Evolutionary conservation across 768 basidiomycete species (phyloP).

Genomic region (Arthromyces matolae): DNA sequence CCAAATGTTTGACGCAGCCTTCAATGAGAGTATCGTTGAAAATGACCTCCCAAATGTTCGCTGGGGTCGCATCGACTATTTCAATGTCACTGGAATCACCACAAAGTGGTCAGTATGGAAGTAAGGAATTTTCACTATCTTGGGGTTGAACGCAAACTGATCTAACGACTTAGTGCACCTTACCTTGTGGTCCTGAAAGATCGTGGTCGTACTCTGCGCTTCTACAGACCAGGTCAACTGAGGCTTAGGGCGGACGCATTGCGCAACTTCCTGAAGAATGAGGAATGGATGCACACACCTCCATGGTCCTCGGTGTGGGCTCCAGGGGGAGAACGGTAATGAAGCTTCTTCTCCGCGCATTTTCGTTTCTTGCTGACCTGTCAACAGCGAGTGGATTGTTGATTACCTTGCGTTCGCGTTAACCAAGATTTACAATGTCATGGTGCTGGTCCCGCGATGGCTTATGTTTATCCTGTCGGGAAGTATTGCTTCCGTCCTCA

Average conservation of each 20-base stretch:
- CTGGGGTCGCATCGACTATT: slow-evolving; percentile 86
- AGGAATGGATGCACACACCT: slow-evolving; percentile 57
- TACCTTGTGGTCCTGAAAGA: slow-evolving; percentile 67
- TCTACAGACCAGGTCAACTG: slow-evolving; percentile 65
- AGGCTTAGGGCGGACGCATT: slow-evolving; percentile 57
- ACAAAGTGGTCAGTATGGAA: slow-evolving; percentile 86
- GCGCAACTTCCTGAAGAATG: slow-evolving; percentile 61
- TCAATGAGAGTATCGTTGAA: slow-evolving; percentile 54
- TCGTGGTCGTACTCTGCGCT: slow-evolving; percentile 76
- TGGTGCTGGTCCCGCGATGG: slow-evolving; percentile 66
- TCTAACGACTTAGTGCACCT: slow-evolving; percentile 56
- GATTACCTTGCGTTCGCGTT: slow-evolving; percentile 50
- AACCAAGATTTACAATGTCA: slow-evolving; percentile 48
- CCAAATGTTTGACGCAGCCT: slow-evolving; percentile 70
- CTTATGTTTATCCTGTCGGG: slow-evolving; percentile 65
- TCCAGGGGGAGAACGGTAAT: slow-evolving; percentile 74
- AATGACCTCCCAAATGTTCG: slow-evolving; percentile 68
- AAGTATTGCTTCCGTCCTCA: slow-evolving; percentile 57
- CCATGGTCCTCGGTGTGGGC: slow-evolving; percentile 69
- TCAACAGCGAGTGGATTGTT: slow-evolving; percentile 62
- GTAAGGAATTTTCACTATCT: slow-evolving; percentile 40
- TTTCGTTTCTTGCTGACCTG: not conserved
- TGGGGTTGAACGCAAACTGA: not conserved
- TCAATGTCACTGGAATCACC: slow-evolving; percentile 78
- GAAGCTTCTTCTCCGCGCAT: not conserved